phyloP scores from a whole-genome alignment of 2,329 filamentous ascomycete genomes.

The Xylariaceae sp. region DNA sequence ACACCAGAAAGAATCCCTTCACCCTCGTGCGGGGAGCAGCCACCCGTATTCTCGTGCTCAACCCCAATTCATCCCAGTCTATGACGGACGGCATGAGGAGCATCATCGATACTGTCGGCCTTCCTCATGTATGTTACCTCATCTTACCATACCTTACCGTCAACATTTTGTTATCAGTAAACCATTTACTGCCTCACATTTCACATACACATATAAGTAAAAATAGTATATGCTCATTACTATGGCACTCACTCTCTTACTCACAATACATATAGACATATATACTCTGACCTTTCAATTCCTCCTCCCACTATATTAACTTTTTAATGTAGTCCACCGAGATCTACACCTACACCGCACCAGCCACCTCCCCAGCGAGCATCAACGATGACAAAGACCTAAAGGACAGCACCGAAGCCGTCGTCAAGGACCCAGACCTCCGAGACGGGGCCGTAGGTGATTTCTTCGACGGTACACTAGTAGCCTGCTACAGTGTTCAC shows the following conservation, averaged over 20 bases:
- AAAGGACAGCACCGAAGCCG: constrained; percentile 56
- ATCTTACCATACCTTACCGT: not conserved
- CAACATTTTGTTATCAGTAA: not conserved
- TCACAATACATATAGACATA: not conserved
- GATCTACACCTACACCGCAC: constrained; percentile 64
- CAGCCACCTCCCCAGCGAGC: constrained; percentile 59
- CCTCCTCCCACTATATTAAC: too few species aligned
- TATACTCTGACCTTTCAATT: too few species aligned
- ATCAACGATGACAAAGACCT: constrained; percentile 77
- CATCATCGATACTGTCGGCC: constrained; percentile 41
- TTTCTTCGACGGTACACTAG: constrained; percentile 68
- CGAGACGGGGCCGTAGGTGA: constrained; percentile 26
- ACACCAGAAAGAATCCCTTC: not conserved
- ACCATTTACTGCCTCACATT: not conserved
- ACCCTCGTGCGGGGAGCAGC: constrained; percentile 27
- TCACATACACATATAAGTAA: not conserved
- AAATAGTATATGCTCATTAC: not conserved
- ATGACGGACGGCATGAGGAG: constrained; percentile 67
- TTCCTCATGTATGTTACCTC: constrained; percentile 33
- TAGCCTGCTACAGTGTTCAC: constrained; percentile 87
- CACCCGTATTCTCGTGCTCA: constrained; percentile 64
- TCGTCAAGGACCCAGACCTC: constrained; percentile 51
- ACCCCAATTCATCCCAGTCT: constrained; percentile 69
- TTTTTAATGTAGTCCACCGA: constrained; percentile 37
- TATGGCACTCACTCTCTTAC: not conserved